Conservation (phyloP, 345 rosid species). For the Bruguiera gymnorhiza region DNA sequence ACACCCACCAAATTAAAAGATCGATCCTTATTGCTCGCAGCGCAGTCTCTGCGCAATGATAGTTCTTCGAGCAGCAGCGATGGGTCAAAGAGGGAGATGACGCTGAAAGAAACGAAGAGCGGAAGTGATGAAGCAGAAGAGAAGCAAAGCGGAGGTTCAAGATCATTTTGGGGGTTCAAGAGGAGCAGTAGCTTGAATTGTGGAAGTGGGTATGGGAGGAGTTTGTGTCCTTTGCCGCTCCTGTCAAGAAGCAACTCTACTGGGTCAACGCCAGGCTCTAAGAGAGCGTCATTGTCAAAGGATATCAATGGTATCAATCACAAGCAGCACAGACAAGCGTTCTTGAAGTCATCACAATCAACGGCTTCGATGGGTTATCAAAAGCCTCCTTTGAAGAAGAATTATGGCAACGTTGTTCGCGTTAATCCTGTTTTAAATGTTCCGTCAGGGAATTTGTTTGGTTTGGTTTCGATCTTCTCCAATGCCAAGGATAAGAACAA, state of each 20-base stretch:
- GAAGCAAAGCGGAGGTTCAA: conserved; percentile 40
- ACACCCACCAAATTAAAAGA: conserved; percentile 23
- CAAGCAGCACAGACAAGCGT: conserved; percentile 47
- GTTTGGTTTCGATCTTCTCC: conserved; percentile 64
- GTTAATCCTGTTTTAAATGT: conserved; percentile 72
- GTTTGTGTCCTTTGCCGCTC: conserved; percentile 72
- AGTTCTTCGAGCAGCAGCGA: background rate
- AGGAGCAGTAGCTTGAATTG: conserved; percentile 77
- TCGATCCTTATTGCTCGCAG: background rate
- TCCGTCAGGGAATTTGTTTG: conserved; percentile 63
- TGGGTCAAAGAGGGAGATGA: conserved; percentile 15
- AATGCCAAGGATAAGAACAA: conserved; percentile 58
- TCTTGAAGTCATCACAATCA: conserved; percentile 21
- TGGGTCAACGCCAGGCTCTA: conserved; percentile 43
- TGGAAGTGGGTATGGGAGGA: conserved; percentile 63
- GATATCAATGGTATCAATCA: conserved; percentile 23
- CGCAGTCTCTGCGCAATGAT: background rate
- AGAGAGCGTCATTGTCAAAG: conserved; percentile 32
- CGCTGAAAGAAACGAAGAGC: conserved; percentile 28
- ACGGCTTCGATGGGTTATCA: conserved; percentile 33
- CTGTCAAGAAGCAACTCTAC: conserved; percentile 77
- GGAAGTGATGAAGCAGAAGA: conserved; percentile 28
- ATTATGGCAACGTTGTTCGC: conserved; percentile 43
- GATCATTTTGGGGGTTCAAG: conserved; percentile 78
- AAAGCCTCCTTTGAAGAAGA: conserved; percentile 81